These are phyloP conservation scores for Suillus placidus DNA, from an alignment of 768 basidiomycete species.

Conservation along the genomic window DNA sequence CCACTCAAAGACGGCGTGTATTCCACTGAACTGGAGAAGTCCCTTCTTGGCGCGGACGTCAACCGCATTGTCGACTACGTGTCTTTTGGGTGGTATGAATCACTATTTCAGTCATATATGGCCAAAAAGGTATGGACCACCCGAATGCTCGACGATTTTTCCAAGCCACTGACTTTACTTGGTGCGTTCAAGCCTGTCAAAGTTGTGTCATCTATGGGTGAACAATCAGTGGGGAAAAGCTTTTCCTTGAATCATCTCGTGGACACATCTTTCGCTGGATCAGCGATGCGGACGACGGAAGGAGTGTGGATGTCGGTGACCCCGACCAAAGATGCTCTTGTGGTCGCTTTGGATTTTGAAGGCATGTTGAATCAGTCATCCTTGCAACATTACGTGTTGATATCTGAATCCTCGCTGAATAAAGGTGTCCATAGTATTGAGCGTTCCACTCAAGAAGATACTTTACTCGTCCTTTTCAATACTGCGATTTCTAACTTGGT, in stretches of 20 bases:
- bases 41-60: conserved; percentile 61
- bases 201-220: conserved; percentile 71
- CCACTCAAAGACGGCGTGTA: conserved; percentile 61
- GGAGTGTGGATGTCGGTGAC: conserved; percentile 72
- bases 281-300: conserved; percentile 66
- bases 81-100: conserved; percentile 68
- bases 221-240: conserved; percentile 67
- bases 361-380: conserved; percentile 33
- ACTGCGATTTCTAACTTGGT: conserved; percentile 67
- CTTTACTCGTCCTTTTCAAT: conserved; percentile 64
- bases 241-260: conserved; percentile 61
- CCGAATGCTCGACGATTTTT: background rate
- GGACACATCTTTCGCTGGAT: conserved; percentile 68
- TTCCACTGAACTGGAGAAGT: conserved; percentile 51
- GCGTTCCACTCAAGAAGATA: conserved; percentile 64
- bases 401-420: background rate
- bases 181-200: conserved; percentile 50
- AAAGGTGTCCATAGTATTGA: conserved; percentile 65
- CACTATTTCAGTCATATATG: conserved; percentile 64
- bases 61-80: conserved; percentile 55
- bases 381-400: conserved; percentile 10
- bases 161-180: background rate
- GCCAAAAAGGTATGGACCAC: conserved; percentile 46
- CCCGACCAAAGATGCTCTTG: conserved; percentile 52
- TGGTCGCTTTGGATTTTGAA: conserved; percentile 69